Conservation (phyloP, 495 filamentous ascomycete species). For the Hypoxylon perforatum region DNA sequence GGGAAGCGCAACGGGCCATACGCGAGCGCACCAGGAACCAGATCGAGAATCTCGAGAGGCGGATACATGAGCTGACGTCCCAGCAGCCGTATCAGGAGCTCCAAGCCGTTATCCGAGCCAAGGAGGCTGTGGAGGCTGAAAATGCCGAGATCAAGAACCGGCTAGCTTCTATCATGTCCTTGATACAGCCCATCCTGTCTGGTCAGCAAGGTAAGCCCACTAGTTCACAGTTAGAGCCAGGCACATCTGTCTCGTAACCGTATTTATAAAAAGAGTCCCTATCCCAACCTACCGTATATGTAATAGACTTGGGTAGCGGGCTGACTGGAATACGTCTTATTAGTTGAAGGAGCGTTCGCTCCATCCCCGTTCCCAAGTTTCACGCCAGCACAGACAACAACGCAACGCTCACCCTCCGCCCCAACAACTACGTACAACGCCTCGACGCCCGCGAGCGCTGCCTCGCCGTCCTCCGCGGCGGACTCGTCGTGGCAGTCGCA, state of each 20-base stretch:
- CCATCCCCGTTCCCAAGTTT: conserved; percentile 37
- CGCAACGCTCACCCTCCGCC: conserved; percentile 33
- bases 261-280: neutral
- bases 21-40: conserved; percentile 79
- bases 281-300: conserved; percentile 2
- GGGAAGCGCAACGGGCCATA: conserved; percentile 85
- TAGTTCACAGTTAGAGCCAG: conserved; percentile 28
- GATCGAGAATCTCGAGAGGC: conserved; percentile 69
- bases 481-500: conserved; percentile 47
- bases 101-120: conserved; percentile 73
- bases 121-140: conserved; percentile 75
- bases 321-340: conserved; percentile 24
- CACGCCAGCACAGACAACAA: conserved; percentile 23
- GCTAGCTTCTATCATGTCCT: conserved; percentile 67
- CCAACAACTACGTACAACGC: conserved; percentile 41
- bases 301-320: conserved; percentile 30
- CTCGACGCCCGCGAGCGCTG: conserved; percentile 49
- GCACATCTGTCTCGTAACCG: conserved; percentile 23
- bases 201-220: conserved; percentile 42
- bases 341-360: conserved; percentile 35
- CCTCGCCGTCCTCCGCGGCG: conserved; percentile 50
- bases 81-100: conserved; percentile 85
- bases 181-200: conserved; percentile 70
- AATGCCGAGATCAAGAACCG: conserved; percentile 74
- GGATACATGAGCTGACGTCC: conserved; percentile 60